Evolutionary conservation across 2,329 filamentous ascomycete genomes (phyloP).

Genomic region (Colletotrichum sp.): DNA sequence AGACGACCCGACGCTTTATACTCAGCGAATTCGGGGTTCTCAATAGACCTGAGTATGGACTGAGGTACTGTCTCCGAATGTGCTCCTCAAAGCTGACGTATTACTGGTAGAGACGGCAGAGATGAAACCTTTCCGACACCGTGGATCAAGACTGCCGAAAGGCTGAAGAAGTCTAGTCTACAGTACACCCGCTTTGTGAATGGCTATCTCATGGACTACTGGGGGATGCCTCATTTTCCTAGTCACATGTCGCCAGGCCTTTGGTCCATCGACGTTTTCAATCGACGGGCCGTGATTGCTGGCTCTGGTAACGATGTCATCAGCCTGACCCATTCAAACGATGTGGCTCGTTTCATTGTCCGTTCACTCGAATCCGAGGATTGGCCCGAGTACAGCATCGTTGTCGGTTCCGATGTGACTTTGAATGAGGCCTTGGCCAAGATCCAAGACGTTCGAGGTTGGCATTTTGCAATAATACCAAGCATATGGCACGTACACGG

Average conservation of each 20-base stretch:
- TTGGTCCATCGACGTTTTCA: slow-evolving; percentile 48
- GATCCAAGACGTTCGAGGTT: slow-evolving; percentile 22
- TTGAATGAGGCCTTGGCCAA: slow-evolving; percentile 47
- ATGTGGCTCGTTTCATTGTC: slow-evolving; percentile 52
- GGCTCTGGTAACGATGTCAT: slow-evolving; percentile 48
- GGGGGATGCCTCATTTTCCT: slow-evolving; percentile 39
- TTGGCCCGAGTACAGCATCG: slow-evolving; percentile 44
- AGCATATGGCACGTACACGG: no score
- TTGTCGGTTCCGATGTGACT: slow-evolving; percentile 45
- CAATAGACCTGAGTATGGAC: neutral
- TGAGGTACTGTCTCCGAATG: neutral
- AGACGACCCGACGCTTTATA: slow-evolving; percentile 43
- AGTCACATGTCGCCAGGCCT: slow-evolving; percentile 41
- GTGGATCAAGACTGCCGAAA: neutral
- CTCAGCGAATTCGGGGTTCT: slow-evolving; percentile 45
- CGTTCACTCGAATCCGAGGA: slow-evolving; percentile 40
- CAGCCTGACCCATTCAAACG: slow-evolving; percentile 52
- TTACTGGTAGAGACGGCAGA: neutral
- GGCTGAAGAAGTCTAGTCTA: slow-evolving; percentile 33
- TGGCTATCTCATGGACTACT: slow-evolving; percentile 53
- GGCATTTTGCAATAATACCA: neutral
- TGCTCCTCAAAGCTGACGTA: neutral
- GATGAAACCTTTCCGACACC: neutral
- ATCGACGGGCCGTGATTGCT: slow-evolving; percentile 51
- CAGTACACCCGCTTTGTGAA: slow-evolving; percentile 41